phyloP scores from a whole-genome alignment of 225 moss, liverwort and hornwort genomes.

The Straminergon stramineum region DNA sequence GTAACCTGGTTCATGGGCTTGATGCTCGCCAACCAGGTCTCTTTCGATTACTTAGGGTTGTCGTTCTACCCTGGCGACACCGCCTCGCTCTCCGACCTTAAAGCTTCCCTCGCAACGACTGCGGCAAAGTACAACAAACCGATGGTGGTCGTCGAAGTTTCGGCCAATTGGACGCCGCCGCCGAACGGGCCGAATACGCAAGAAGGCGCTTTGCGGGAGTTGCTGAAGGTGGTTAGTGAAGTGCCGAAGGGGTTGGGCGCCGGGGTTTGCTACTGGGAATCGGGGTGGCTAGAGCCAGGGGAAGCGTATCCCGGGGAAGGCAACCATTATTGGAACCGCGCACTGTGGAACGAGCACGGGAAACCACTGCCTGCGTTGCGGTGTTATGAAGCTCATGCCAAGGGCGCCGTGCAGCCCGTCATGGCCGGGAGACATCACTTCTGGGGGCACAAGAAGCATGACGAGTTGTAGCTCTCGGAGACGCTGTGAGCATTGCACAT shows the following conservation, averaged over 20 bases:
- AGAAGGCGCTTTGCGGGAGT: background rate
- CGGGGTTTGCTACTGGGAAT: conserved; percentile 55
- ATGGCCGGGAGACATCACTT: conserved; percentile 12
- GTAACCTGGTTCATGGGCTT: conserved; percentile 54
- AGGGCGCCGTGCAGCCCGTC: conserved; percentile 17
- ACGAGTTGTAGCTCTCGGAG: conserved; percentile 15
- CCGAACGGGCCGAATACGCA: conserved; percentile 24
- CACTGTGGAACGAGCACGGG: conserved; percentile 36
- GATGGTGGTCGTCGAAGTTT: conserved; percentile 31
- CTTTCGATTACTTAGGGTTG: conserved; percentile 40
- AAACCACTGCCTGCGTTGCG: conserved; percentile 40
- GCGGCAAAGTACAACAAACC: conserved; percentile 30
- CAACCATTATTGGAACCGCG: conserved; percentile 43
- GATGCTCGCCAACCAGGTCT: conserved; percentile 22
- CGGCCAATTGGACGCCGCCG: conserved; percentile 20
- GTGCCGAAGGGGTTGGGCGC: conserved; percentile 37
- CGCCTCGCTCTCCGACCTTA: conserved; percentile 11
- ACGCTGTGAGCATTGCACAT: background rate
- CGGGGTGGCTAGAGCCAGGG: conserved; percentile 34
- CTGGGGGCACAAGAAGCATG: conserved; percentile 20
- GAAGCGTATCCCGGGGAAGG: conserved; percentile 55
- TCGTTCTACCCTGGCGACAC: conserved; percentile 38
- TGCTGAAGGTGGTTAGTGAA: conserved; percentile 25
- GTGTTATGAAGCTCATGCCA: conserved; percentile 10
- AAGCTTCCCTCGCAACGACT: conserved; percentile 6